Base-by-base conservation (phyloP, 306 rosid species). In the Oemleria cerasiformis region DNA sequence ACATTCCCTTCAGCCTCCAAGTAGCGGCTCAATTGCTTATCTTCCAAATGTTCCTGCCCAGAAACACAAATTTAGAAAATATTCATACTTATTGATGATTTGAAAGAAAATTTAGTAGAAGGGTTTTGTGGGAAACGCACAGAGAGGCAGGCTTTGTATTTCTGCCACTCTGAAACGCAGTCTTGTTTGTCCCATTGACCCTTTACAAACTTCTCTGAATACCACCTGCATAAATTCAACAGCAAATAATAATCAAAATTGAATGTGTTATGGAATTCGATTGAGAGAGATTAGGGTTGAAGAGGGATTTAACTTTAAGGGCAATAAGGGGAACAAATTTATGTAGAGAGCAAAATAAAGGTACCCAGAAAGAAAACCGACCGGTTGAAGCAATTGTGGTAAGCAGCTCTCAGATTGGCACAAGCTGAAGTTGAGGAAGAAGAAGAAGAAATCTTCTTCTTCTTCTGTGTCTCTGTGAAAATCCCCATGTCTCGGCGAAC, bases 321-420 rank as follows among this genome's bases (percentile, higher is more conserved):
- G 36, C 5, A 62, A 43, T 10, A 12, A 14, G 13, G 2, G 7
- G 53, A 36, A 11, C 6, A 7, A 19, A 23, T 16, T 43, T n/a
- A 21, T 10, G 17, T 5, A 7, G 25, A 73, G 45, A 50, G 8
- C 16, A 65, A 12, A 36, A 62, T 7, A 23, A 17, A 38, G 25
- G 4, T 34, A 0, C 16, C 4, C 4, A 13, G 47, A 56, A 65
- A 21, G 57, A 23, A 60, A 49, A 4, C 9, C 19, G 38, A 91
- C 92, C 95, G 85, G 86, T 88, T 90, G 88, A 94, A 89, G 87
- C 97, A 91, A 67, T 79, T 85, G 92, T 94, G 87, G 68, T 91
- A 94, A 45, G 97, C 91, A 41, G 86, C 82, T 76, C 92, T 86
- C 42, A 94, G 88, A 80, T 67, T 63, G 20, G 92, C 83, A 42